These are phyloP conservation scores for Cymbomonas tetramitiformis DNA, from an alignment of 139 green algal genomes.

Conservation along the genomic window DNA sequence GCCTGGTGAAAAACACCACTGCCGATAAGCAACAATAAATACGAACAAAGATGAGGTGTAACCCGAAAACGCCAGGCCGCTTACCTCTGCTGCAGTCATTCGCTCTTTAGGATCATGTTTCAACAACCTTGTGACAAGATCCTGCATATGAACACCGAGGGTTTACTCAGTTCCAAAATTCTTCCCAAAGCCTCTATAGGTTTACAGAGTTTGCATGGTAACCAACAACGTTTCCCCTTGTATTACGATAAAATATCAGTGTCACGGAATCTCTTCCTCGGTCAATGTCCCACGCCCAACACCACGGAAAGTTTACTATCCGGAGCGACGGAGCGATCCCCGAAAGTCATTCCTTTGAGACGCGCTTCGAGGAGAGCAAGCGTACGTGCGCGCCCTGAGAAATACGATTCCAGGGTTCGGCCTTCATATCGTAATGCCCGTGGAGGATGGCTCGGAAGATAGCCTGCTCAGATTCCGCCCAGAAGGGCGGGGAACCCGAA, in stretches of 20 bases:
- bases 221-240: too few species aligned
- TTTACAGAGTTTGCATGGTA: too few species aligned
- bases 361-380: too few species aligned
- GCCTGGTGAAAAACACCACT: constrained; percentile 7
- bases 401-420: constrained; percentile 41
- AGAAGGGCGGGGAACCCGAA: constrained; percentile 78
- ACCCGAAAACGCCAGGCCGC: constrained; percentile 19
- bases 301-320: too few species aligned
- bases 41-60: neutral
- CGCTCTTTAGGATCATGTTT: constrained; percentile 61
- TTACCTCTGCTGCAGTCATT: constrained; percentile 56
- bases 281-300: too few species aligned
- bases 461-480: constrained; percentile 73
- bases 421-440: constrained; percentile 42
- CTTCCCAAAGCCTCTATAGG: too few species aligned
- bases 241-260: too few species aligned
- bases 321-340: too few species aligned
- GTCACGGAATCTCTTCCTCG: too few species aligned
- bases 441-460: constrained; percentile 68
- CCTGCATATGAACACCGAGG: too few species aligned
- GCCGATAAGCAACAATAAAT: neutral
- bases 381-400: neutral
- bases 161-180: too few species aligned
- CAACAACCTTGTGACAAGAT: constrained; percentile 42
- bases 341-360: too few species aligned